Base-by-base conservation (phyloP, 2,329 filamentous ascomycete genomes). In the Exophiala mesophila region DNA sequence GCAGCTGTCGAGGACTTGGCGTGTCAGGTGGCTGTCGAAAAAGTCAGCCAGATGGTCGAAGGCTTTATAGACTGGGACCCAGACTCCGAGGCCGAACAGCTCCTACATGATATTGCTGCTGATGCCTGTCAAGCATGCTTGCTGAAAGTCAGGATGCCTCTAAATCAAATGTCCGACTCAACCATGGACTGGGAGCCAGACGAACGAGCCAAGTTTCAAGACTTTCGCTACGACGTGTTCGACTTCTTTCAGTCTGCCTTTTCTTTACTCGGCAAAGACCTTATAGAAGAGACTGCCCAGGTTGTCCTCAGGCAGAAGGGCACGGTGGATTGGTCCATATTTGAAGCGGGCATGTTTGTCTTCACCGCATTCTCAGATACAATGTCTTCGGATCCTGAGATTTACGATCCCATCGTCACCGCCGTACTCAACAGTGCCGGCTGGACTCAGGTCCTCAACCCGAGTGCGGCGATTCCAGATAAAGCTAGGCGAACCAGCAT, bases 171-270 rank as follows among this genome's bases (percentile, higher is more conserved):
- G 40, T 47, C 47, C n/a, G 45, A 20, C n/a, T 28, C 40, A 5
- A 55, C 48, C 3, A 39, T 41, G 23, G 45, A 41, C 17, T 71
- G 67, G 67, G 59, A 60, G 33, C 61, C 64, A 21, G 67, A 70
- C 36, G 67, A 71, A 19, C 55, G 64, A 20, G 59, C 57, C 40
- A 63, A 66, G 41, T 71, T 70, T 41, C 59, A 59, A 34, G 57
- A 61, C 13, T 70, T 70, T 43, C 65, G 68, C 13, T 63, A 64
- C 19, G 66, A 70, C 32, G 66, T 63, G n/a, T 63, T 63, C 36
- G 68, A 71, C 46, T 70, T 68, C 38, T 56, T 70, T 8, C 59
- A 68, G 10, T 63, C 66, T 5, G 61, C 63, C 2, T 70, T 68
- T 50, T 62, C 65, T 1, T 60, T 69, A 17, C 48, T 71, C 8